phyloP scores from a whole-genome alignment of 305 asterid species.

The Fraxinus baroniana region DNA sequence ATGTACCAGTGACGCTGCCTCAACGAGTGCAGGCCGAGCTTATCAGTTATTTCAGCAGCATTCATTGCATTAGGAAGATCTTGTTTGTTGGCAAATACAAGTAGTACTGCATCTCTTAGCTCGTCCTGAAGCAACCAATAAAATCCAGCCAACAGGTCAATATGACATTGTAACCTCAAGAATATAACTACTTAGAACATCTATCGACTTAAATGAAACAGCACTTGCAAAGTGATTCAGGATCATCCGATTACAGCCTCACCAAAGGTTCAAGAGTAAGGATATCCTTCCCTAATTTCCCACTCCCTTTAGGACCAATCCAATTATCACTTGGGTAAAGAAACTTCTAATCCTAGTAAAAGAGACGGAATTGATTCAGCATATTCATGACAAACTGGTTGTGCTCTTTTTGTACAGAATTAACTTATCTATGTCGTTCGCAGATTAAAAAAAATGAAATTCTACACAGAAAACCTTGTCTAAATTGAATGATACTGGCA shows the following conservation, averaged over 20 bases:
- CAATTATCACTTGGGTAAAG: not conserved
- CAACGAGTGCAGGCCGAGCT: slow-evolving; percentile 86
- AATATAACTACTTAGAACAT: not conserved
- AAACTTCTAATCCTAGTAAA: not conserved
- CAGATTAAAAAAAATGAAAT: not conserved
- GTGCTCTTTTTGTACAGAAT: not conserved
- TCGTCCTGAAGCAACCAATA: slow-evolving; percentile 54
- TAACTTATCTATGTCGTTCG: not conserved
- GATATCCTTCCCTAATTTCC: not conserved
- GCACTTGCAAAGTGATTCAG: not conserved
- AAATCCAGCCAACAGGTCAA: slow-evolving; percentile 15
- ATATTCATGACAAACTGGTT: not conserved
- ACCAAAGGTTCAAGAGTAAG: not conserved
- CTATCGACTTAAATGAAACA: not conserved
- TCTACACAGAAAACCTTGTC: not conserved
- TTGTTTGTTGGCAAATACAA: slow-evolving; percentile 83
- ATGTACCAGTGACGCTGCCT: slow-evolving; percentile 83
- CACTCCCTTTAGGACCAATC: not conserved
- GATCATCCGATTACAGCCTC: not conserved
- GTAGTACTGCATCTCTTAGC: slow-evolving; percentile 78
- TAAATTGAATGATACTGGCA: not conserved
- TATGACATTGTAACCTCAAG: not conserved
- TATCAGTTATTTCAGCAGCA: slow-evolving; percentile 85
- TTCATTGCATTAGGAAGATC: slow-evolving; percentile 93
- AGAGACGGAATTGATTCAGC: not conserved